Evolutionary conservation across 129 eudicot genomes (phyloP).

Genomic region (Dittrichia graveolens): DNA sequence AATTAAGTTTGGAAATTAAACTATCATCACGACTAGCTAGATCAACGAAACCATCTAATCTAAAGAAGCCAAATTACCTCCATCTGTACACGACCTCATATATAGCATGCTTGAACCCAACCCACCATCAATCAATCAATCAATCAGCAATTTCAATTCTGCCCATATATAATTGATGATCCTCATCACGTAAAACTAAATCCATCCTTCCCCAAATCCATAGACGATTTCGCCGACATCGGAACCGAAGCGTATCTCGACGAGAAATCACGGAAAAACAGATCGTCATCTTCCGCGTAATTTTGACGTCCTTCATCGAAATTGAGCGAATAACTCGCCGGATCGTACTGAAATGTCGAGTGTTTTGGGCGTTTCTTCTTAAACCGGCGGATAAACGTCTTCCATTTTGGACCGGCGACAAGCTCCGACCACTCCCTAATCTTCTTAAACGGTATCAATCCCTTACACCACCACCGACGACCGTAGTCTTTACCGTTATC

Average conservation of each 20-base stretch:
- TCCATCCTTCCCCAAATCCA: slow-evolving; percentile 39
- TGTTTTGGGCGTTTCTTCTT: slow-evolving; percentile 26
- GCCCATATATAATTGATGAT: neutral
- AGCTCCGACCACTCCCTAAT: slow-evolving; percentile 75
- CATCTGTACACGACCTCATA: no score
- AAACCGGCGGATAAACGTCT: slow-evolving; percentile 60
- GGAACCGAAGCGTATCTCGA: slow-evolving; percentile 47
- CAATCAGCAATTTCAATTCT: neutral
- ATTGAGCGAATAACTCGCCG: slow-evolving; percentile 46
- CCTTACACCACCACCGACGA: slow-evolving; percentile 40
- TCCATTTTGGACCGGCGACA: slow-evolving; percentile 68
- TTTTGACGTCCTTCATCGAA: slow-evolving; percentile 41
- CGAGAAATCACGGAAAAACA: slow-evolving; percentile 38
- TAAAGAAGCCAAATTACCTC: no score
- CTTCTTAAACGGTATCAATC: slow-evolving; percentile 37
- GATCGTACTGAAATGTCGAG: slow-evolving; percentile 47
- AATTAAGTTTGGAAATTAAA: no score
- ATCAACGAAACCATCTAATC: no score
- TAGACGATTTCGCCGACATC: slow-evolving; percentile 33
- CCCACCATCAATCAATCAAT: neutral
- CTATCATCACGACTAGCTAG: no score
- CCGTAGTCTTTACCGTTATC: slow-evolving; percentile 20
- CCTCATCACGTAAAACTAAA: slow-evolving; percentile 31
- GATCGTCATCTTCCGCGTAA: slow-evolving; percentile 31
- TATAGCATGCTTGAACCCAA: no score